Evolutionary conservation across 2,329 filamentous ascomycete species (phyloP), one percentile per base, ranked within the genome.

Genomic region (Cladobotryum mycophilum): DNA sequence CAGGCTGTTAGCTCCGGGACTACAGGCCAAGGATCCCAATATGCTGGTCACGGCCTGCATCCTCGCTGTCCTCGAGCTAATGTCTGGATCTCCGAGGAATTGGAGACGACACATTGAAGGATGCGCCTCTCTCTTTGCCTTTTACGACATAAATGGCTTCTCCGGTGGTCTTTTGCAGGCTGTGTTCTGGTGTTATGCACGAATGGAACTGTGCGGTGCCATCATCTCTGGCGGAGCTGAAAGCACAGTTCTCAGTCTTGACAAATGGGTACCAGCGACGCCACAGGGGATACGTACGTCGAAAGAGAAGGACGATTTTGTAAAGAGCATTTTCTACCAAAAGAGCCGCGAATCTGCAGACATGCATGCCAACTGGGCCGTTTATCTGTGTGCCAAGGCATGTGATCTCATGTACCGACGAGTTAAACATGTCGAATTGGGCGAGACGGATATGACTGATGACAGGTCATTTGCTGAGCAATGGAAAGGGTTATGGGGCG

Each of bases 101-200:
- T 81, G 78, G 79, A 65, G 72, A 8, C 70, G 75, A 1, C 79
- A 81, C 60, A 61, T 81, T 3, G 78, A 81, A 48, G 79, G 79
- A 0, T 80, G 77, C 54, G 76, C 78, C 1, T 70, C 75, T 1
- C 60, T 81, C 1, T 74, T 81, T 18, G 70, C 74, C 52, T 70
- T 74, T 1, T 72, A 75, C 50, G 70, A 68, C 2, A 74, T 81
- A 5, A 70, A 76, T 36, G 79, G 78, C 0, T 66, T 66, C 52
- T 64, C 63, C 3, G 64, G 63, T 11, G 64, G 64, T n/a, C 70
- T 78, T 3, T 68, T 70, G 5, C 75, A 78, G 55, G 77, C 76
- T 0, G 66, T 81, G 0, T 81, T 81, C 54, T 81, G 78, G 78
- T 80, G 76, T 55, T 81, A 79, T 57, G 76, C 75, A 0, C 68